phyloP scores from a whole-genome alignment of 1,139 yeast genomes.

The Geotrichum restrictum region DNA sequence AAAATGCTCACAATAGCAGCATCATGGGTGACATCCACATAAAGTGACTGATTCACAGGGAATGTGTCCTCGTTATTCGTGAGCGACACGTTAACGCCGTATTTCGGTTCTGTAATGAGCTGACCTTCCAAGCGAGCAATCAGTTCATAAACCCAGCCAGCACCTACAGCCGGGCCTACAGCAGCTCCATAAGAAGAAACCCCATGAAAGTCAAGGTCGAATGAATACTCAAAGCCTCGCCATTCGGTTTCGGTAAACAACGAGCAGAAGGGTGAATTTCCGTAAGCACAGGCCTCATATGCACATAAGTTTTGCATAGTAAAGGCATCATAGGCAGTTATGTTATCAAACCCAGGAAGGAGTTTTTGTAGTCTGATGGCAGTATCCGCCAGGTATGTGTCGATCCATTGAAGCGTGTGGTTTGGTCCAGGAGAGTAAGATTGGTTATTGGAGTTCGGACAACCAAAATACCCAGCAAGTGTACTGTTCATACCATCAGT shows the following conservation, averaged over 20 bases:
- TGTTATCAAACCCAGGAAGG: conserved; percentile 43
- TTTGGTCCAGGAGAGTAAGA: conserved; percentile 27
- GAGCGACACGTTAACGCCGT: conserved; percentile 41
- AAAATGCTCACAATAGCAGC: conserved; percentile 41
- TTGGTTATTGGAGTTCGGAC: conserved; percentile 39
- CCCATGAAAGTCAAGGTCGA: conserved; percentile 44
- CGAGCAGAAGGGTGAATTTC: conserved; percentile 47
- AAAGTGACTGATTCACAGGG: conserved; percentile 44
- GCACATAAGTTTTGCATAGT: conserved; percentile 47
- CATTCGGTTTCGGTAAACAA: conserved; percentile 50
- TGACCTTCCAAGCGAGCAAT: conserved; percentile 37
- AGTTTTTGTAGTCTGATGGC: conserved; percentile 42
- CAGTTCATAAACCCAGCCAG: conserved; percentile 44
- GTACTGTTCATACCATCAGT: conserved; percentile 41
- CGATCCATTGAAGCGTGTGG: conserved; percentile 37
- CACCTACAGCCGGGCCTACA: conserved; percentile 42
- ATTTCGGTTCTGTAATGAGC: conserved; percentile 30
- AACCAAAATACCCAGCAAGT: conserved; percentile 41
- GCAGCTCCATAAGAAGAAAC: conserved; percentile 40
- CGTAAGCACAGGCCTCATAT: conserved; percentile 49
- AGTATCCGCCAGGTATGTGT: conserved; percentile 42
- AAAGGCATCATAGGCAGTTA: conserved; percentile 42
- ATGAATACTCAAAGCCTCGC: conserved; percentile 47
- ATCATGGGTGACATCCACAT: conserved; percentile 46
- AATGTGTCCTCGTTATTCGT: conserved; percentile 34